Base-by-base conservation (phyloP, 202 grass and related monocot genomes). In the Panicum hallii region DNA sequence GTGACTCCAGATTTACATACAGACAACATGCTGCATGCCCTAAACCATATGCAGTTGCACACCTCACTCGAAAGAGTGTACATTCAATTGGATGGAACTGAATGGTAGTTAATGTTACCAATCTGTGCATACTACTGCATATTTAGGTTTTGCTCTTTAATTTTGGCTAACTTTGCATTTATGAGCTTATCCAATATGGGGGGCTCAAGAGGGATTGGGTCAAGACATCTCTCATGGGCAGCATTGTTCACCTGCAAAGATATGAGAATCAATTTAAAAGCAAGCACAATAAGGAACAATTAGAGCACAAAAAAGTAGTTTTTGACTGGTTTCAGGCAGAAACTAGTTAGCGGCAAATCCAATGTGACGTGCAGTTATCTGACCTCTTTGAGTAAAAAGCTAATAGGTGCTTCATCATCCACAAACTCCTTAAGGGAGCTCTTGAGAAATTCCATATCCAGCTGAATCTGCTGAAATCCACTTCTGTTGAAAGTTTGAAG, bases 391-490 rank as follows among this genome's bases (percentile, higher is more conserved):
- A 99, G 88, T 83, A 99, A 88, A 83, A 99, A 99, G 70, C 93
- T 93, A 56, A 93, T 89, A 78, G 93, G 90, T 28, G 93, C 97
- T 83, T 96, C 93, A 82, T 99, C 97, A 46, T 99, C 93, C 69
- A 97, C 90, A 87, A 93, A 94, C 45, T 94, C 87, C 87, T 94
- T 99, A 82, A 99, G 87, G 61, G 93, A 91, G 68, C 70, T 86
- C 92, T 99, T 99, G 49, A 99, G 88, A 85, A 91, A 99, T 86
- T 99, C 97, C 75, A 94, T 93, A 91, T 99, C 97, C 83, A 99
- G 78, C 84, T 99, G 97, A 92, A 99, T 99, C 87, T 99, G 97
- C 85, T 99, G 97, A 87, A 91, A 99, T 79, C 97, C 97, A 79
- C 93, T 99, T 88, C 97, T 85, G 79, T 99, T 99, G 84, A 97